A percentile compares a stretch with the other conserved stretches of the same genome.
These are phyloP conservation scores for Wickerhamiella azyma DNA, from an alignment of 805 yeast genomes.

Conservation along the genomic window DNA sequence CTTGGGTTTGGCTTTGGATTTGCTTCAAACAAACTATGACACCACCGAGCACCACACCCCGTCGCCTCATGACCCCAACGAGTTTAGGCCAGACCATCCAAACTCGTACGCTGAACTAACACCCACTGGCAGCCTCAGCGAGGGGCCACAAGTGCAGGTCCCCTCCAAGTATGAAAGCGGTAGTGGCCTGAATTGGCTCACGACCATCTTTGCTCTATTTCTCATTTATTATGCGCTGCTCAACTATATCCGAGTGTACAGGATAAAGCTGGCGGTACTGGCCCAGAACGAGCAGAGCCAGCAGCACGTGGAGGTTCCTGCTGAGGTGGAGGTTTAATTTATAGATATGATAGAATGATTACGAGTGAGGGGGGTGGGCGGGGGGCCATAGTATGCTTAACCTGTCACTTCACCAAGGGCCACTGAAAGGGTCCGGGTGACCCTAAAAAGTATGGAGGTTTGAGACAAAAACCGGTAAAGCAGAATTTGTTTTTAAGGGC, in stretches of 20 bases:
- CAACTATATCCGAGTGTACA: conserved; percentile 3
- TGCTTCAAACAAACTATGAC: conserved; percentile 54
- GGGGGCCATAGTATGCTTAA: too few species aligned
- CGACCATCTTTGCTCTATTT: not conserved
- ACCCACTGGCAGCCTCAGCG: conserved; percentile 2
- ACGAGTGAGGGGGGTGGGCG: not conserved
- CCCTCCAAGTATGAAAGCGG: not conserved
- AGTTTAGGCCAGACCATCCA: conserved; percentile 45
- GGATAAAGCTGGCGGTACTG: conserved; percentile 3
- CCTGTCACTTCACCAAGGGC: too few species aligned
- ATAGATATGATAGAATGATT: not conserved
- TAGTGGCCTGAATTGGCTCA: not conserved
- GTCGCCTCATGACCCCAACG: conserved; percentile 20
- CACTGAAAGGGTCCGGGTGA: too few species aligned
- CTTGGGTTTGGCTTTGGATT: conserved; percentile 78
- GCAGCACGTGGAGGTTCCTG: not conserved
- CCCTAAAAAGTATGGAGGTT: too few species aligned
- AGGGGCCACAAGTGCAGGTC: not conserved
- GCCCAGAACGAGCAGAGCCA: not conserved
- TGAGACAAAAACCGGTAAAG: too few species aligned
- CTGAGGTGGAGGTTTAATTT: not conserved
- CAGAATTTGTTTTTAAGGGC: too few species aligned
- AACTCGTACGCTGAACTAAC: conserved; percentile 35
- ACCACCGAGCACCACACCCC: conserved; percentile 26
- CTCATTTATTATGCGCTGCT: conserved; percentile 3